Evolutionary conservation across 495 filamentous ascomycete species (phyloP).

Genomic region (Podospora comata): DNA sequence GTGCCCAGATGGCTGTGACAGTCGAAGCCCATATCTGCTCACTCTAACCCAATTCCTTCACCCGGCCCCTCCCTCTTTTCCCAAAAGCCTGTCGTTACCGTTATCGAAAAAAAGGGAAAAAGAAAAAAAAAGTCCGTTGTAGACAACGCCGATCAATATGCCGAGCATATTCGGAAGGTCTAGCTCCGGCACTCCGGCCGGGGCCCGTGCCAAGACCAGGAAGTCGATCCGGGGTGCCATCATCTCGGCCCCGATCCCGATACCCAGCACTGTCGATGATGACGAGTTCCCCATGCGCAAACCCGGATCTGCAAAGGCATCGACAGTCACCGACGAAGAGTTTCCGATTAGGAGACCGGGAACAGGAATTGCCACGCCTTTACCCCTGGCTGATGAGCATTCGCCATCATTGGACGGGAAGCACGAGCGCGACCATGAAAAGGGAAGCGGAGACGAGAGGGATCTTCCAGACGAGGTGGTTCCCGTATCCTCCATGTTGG

Average conservation of each 20-base stretch:
- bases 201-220: constrained; percentile 41
- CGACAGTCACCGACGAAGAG: constrained; percentile 35
- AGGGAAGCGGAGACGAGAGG: constrained; percentile 1
- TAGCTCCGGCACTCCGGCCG: constrained; percentile 26
- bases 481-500: background rate
- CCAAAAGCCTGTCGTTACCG: background rate
- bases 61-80: constrained; percentile 6
- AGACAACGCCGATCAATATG: constrained; percentile 21
- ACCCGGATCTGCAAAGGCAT: constrained; percentile 34
- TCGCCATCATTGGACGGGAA: constrained; percentile 27
- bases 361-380: constrained; percentile 35
- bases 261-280: constrained; percentile 35
- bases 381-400: constrained; percentile 26
- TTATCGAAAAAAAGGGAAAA: background rate
- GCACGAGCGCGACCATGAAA: background rate
- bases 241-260: constrained; percentile 47
- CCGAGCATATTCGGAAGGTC: constrained; percentile 39
- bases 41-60: constrained; percentile 11
- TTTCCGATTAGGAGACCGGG: constrained; percentile 42
- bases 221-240: constrained; percentile 51
- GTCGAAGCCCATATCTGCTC: constrained; percentile 23
- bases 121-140: background rate
- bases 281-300: constrained; percentile 50
- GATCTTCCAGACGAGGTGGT: background rate
- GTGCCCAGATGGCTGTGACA: constrained; percentile 30